Base-by-base conservation (phyloP, 2,329 filamentous ascomycete genomes). In the Drechslera avenae region DNA sequence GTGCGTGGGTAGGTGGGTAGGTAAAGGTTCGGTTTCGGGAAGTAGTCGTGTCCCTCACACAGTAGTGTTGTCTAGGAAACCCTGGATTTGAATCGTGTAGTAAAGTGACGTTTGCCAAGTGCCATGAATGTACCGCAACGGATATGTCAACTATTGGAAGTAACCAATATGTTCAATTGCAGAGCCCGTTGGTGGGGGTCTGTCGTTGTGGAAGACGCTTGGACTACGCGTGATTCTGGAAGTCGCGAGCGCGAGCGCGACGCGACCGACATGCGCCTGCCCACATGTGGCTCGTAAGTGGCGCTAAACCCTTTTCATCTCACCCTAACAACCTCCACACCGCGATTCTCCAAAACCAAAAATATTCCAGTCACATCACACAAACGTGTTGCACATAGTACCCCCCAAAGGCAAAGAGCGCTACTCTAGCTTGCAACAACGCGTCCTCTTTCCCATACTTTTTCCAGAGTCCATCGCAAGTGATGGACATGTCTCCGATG, bases 121-220 rank as follows among this genome's bases (percentile, higher is more conserved):
- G 17, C 23, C 3, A 9, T 13, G 32, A 32, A 37, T n/a, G 34
- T 19, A 35, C 32, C 19, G 19, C 14, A 42, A 23, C 30, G 12
- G 17, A 32, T n/a, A 30, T 30, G 30, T 41, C 18, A 16, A 6
- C 12, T 32, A 21, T 37, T 35, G 2, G 35, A 31, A 34, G 26
- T 28, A 34, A 37, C 32, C 39, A 19, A 39, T 37, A 49, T 43
- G 42, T 39, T 44, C 48, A 57, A 50, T 50, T 44, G 47, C 44
- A 42, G 41, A 53, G 39, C 43, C 46, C 32, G 50, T 46, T 47
- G 52, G 57, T 42, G 55, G 57, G 45, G 50, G 54, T 45, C 28
- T 28, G 37, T 32, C 40, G 36, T 36, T 33, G 41, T 46, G 48
- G 36, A 46, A 8, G n/a, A 47, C 18, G 50, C 45, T 49, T 44